These are phyloP conservation scores for Fallopia convolvulus DNA, from an alignment of 148 eudicot species.

Conservation along the genomic window DNA sequence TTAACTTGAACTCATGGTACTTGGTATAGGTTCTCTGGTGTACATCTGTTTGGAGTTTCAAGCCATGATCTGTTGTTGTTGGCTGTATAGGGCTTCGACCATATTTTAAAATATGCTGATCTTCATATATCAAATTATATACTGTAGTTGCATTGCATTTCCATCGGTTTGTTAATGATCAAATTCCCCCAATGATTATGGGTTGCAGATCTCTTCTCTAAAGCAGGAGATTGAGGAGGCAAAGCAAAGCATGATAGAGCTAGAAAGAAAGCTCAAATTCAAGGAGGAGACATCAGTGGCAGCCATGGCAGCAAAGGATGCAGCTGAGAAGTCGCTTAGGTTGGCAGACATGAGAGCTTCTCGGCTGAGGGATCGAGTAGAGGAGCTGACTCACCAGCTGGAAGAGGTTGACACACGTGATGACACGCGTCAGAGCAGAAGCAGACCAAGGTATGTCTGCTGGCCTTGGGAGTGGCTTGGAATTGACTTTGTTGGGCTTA, in stretches of 20 bases:
- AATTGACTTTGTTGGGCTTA: conserved; percentile 59
- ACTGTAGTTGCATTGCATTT: neutral
- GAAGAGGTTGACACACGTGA: conserved; percentile 50
- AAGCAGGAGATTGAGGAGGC: conserved; percentile 78
- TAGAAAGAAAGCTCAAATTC: conserved; percentile 74
- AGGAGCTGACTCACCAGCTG: conserved; percentile 82
- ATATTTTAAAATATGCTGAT: neutral
- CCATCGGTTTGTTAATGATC: too few species aligned
- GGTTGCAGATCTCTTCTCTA: conserved; percentile 53
- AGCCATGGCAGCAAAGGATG: conserved; percentile 95
- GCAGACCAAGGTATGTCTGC: conserved; percentile 60
- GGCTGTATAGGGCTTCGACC: too few species aligned
- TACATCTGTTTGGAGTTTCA: too few species aligned
- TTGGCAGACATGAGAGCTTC: conserved; percentile 75
- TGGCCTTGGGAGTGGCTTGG: conserved; percentile 99
- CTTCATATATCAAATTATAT: too few species aligned
- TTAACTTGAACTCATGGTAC: neutral
- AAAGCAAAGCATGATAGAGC: conserved; percentile 55
- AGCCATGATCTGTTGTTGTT: too few species aligned
- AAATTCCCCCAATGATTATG: neutral
- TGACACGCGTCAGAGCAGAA: conserved; percentile 28
- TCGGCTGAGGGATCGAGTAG: conserved; percentile 75
- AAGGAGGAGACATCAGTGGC: conserved; percentile 88
- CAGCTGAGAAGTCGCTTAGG: conserved; percentile 90
- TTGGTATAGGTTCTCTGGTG: too few species aligned